Evolutionary conservation across 805 yeast species (phyloP), one percentile per base, ranked within the genome.

Genomic region (Metschnikowia continentalis): DNA sequence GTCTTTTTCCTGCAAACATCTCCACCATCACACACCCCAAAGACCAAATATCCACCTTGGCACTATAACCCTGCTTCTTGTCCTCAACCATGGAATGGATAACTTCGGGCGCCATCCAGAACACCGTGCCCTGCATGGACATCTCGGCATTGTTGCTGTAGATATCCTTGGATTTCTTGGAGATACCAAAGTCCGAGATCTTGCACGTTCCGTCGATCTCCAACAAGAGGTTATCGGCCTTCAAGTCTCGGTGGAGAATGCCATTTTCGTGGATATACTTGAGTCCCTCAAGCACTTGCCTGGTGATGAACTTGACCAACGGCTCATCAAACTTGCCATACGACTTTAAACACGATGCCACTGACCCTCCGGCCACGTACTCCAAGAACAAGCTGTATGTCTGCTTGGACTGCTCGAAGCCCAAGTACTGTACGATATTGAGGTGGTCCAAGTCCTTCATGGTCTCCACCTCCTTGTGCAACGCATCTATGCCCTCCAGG

Each of bases 41-140:
- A 0, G 98, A 91, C 99, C 99, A 94, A 37, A 94, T 91, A 68
- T 94, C 99, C 22, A 94, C 90, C 69, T 94, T 94, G 19, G 99
- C 99, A 72, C 96, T 89, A 66, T 94, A 94, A 0, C 99, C 99
- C 64, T 86, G 94, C 56, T 84, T 84, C 58, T 79, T 79, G 58
- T 82, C 81, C 55, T 82, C 85, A 2, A 81, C 83, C 19, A 83
- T 83, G 52, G 89, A 90, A 64, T 90, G 92, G 46, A 94, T 90
- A 56, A 95, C 96, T 64, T 94, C 99, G 0, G 99, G 99, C 0
- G 99, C 99, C 99, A 94, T 94, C 99, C 99, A 94, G 67, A 91
- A 94, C 1, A 95, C 90, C 0, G 99, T 91, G 22, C 99, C 99
- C 68, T 95, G 96, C 96, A 89, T 90, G 11, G 97, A 91, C 96